phyloP scores from a whole-genome alignment of 2,329 filamentous ascomycete species.

The Colletotrichum costaricense region DNA sequence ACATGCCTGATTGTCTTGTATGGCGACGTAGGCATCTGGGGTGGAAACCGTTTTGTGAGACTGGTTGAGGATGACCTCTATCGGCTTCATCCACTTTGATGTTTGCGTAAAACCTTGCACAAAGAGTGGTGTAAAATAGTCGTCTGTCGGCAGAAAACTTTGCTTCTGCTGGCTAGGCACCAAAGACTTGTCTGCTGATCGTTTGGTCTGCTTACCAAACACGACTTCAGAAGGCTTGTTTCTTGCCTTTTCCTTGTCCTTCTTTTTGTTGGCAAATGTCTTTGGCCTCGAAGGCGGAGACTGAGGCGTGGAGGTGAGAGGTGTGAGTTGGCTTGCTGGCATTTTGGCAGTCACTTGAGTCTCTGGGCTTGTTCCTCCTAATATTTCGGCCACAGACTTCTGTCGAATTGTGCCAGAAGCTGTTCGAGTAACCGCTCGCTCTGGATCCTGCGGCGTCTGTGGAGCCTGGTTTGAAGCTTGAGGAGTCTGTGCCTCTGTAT shows the following conservation, averaged over 20 bases:
- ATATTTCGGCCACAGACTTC: constrained; percentile 79
- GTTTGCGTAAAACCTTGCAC: constrained; percentile 67
- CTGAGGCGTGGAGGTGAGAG: constrained; percentile 55
- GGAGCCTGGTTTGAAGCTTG: constrained; percentile 33
- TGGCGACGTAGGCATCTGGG: constrained; percentile 82
- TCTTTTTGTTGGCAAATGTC: constrained; percentile 52
- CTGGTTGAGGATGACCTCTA: constrained; percentile 80
- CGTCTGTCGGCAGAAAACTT: constrained; percentile 62
- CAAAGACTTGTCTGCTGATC: constrained; percentile 58
- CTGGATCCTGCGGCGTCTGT: constrained; percentile 42
- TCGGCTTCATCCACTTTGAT: constrained; percentile 69
- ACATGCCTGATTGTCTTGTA: constrained; percentile 88
- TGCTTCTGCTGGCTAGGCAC: constrained; percentile 53
- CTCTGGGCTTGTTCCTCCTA: constrained; percentile 61
- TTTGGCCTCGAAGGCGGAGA: constrained; percentile 50
- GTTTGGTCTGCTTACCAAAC: constrained; percentile 75
- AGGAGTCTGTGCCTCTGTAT: constrained; percentile 27
- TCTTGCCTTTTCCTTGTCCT: constrained; percentile 68
- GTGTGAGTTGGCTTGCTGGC: constrained; percentile 50
- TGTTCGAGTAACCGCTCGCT: constrained; percentile 75
- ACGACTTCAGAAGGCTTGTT: constrained; percentile 80
- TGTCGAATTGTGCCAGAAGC: constrained; percentile 77
- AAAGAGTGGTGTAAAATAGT: constrained; percentile 74
- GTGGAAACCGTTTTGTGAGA: constrained; percentile 93
- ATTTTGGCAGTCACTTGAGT: constrained; percentile 42